Evolutionary conservation across 2,329 filamentous ascomycete species (phyloP), one percentile per base, ranked within the genome.

Genomic region (Phialophora macrospora): DNA sequence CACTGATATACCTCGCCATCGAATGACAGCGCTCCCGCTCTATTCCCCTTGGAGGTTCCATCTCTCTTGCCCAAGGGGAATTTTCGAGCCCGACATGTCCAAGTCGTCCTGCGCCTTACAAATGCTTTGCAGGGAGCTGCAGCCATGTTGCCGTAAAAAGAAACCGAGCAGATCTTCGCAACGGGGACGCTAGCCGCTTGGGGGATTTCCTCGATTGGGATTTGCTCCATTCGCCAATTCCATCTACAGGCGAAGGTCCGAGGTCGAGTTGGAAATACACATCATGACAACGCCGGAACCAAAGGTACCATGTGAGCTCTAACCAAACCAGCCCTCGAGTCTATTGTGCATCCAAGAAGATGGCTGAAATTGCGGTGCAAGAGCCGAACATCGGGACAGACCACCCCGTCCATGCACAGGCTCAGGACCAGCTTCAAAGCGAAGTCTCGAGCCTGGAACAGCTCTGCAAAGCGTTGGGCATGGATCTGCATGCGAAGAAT

Each of bases 201-300:
- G 60, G 22, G 60, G 56, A 63, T 58, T 63, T 57, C 22, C 55
- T 34, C 58, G 51, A 56, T 56, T 24, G n/a, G 20, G 60, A 48
- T 56, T 48, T 63, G 51, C 60, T 34, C 52, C 41, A 56, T 49
- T 49, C 46, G n/a, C 9, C 46, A 22, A 11, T 49, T 49, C 22
- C 46, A 17, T 17, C 14, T 4, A 17, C 46, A 24, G 46, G 11
- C 20, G n/a, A 12, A 9, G 20, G 20, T 3, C 3, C 46, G 34
- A 41, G 34, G 14, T 41, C 34, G 14, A 17, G 3, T 41, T 41
- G 34, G 14, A 17, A 41, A 41, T 6, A 17, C 34, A 41, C 34
- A 41, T 41, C 34, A 41, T 41, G 34, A 41, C 34, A 41, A 2
- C 14, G 14, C 34, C 14, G 34, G 34, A 6, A 41, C 14, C 14